Percentiles rank a stretch among this genome's conserved stretches.
Conservation (phyloP, 2,329 filamentous ascomycete genomes). For the Westerdykella ornata region DNA sequence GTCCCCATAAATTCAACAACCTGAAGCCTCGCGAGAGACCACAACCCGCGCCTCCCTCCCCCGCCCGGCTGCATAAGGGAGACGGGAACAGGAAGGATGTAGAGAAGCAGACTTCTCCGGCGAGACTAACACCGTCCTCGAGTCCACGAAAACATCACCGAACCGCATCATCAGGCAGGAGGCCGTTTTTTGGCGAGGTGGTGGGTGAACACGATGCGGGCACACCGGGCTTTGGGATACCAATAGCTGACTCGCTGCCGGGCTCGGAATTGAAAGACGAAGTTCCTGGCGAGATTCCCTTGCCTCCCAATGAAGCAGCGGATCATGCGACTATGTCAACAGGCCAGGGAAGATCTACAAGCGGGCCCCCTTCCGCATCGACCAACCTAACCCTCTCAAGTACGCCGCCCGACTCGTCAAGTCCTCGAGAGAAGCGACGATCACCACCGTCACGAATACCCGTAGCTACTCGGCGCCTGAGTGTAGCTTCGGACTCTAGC, state of each 20-base stretch:
- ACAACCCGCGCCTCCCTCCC: conserved; percentile 28
- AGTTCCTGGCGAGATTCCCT: conserved; percentile 7
- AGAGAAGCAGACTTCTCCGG: conserved; percentile 19
- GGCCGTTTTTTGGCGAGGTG: conserved; percentile 35
- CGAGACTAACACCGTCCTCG: conserved; percentile 21
- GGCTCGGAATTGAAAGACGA: conserved; percentile 6
- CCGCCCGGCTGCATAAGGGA: conserved; percentile 20
- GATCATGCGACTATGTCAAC: conserved; percentile 6
- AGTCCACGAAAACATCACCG: conserved; percentile 17
- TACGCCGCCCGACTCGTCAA: background rate
- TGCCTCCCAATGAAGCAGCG: conserved; percentile 9
- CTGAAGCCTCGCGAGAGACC: conserved; percentile 32
- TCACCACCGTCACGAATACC: conserved; percentile 33
- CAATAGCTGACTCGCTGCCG: conserved; percentile 15
- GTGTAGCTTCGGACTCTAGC: conserved; percentile 31
- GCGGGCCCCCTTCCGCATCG: conserved; percentile 8
- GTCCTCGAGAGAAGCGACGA: conserved; percentile 11
- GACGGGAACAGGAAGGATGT: conserved; percentile 23
- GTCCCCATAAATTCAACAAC: conserved; percentile 32
- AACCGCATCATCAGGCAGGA: conserved; percentile 14
- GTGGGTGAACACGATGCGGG: conserved; percentile 25
- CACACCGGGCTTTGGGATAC: conserved; percentile 32
- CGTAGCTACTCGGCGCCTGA: conserved; percentile 25
- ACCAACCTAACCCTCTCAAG: background rate
- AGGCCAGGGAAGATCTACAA: conserved; percentile 12